Evolutionary conservation across 257 asterid genomes (phyloP).

Genomic region (Fraxinus quadrangulata): DNA sequence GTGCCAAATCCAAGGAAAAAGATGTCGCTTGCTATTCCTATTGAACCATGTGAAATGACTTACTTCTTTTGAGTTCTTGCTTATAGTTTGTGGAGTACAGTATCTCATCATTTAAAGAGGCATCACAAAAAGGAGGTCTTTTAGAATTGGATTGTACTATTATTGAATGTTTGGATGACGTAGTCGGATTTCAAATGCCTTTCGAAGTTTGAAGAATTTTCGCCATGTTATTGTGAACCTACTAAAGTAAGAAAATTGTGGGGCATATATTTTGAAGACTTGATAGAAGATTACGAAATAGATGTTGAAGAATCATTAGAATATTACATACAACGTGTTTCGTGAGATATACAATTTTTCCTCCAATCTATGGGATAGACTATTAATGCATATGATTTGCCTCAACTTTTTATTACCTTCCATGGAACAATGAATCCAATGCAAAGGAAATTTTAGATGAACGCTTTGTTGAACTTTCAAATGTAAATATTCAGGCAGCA

Average conservation of each 20-base stretch:
- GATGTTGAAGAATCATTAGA: not conserved
- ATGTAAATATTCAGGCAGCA: too few relatives aligned
- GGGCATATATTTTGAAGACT: constrained; percentile 13
- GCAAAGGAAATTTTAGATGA: not conserved
- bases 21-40: not conserved
- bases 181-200: constrained; percentile 18
- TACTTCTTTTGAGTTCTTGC: constrained; percentile 14
- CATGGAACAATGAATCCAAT: too few relatives aligned
- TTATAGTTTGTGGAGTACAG: not conserved
- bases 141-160: constrained; percentile 17
- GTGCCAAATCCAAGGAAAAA: not conserved
- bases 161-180: constrained; percentile 14
- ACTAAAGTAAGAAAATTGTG: constrained; percentile 1
- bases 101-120: constrained; percentile 12
- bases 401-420: not conserved
- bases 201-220: not conserved
- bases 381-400: not conserved
- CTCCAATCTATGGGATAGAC: not conserved
- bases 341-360: not conserved
- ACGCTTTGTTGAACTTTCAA: too few relatives aligned
- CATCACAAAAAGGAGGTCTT: constrained; percentile 20
- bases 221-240: constrained; percentile 5
- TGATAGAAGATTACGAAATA: constrained; percentile 15
- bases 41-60: constrained; percentile 16
- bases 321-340: not conserved